These are phyloP conservation scores for Phialocephala sp. DNA, from an alignment of 2,329 filamentous ascomycete species.

Conservation along the genomic window DNA sequence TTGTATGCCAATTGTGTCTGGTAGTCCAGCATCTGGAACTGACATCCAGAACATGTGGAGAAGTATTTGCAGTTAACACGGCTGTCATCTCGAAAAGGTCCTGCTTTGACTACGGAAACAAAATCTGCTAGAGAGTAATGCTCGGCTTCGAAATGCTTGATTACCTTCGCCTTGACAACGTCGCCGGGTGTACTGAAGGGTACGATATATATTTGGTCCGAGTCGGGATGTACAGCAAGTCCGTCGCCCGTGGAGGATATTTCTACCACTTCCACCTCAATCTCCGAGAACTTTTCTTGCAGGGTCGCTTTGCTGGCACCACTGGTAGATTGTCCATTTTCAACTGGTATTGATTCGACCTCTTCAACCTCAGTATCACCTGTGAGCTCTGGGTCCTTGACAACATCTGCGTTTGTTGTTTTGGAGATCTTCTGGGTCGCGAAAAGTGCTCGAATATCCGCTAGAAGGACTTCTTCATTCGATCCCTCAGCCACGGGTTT, in stretches of 20 bases:
- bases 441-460: slow-evolving; percentile 65
- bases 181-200: slow-evolving; percentile 91
- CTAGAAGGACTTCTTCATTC: slow-evolving; percentile 68
- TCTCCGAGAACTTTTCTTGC: slow-evolving; percentile 73
- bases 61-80: slow-evolving; percentile 88
- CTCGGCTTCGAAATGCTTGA: slow-evolving; percentile 69
- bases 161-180: slow-evolving; percentile 76
- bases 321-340: slow-evolving; percentile 23
- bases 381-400: slow-evolving; percentile 29
- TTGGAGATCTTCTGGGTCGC: slow-evolving; percentile 45
- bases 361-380: slow-evolving; percentile 39
- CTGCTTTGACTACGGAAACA: slow-evolving; percentile 75
- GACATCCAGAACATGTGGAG: slow-evolving; percentile 84
- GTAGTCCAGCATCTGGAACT: slow-evolving; percentile 97
- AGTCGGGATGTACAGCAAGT: slow-evolving; percentile 73
- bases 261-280: slow-evolving; percentile 80
- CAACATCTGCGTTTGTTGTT: slow-evolving; percentile 10
- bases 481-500: slow-evolving; percentile 62
- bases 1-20: slow-evolving; percentile 85
- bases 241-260: slow-evolving; percentile 94
- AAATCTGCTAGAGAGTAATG: slow-evolving; percentile 83
- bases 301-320: slow-evolving; percentile 45
- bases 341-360: slow-evolving; percentile 36
- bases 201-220: slow-evolving; percentile 76
- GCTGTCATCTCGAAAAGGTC: slow-evolving; percentile 75